phyloP scores from a whole-genome alignment of 2,329 filamentous ascomycete genomes.

The Diaporthe citri region DNA sequence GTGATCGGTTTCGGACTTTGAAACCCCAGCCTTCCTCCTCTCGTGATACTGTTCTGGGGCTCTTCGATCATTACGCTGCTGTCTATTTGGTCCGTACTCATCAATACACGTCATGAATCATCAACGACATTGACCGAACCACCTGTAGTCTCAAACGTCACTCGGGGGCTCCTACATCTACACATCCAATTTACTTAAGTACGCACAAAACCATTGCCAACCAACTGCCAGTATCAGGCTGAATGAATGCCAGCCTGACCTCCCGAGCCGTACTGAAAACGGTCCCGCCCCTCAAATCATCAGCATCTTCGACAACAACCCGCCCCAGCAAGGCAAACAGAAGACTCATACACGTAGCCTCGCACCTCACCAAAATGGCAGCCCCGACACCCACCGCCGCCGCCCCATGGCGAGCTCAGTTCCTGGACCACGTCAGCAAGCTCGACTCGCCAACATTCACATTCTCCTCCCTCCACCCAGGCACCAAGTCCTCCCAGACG shows the following conservation, averaged over 20 bases:
- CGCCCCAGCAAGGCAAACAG: conserved; percentile 11
- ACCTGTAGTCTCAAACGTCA: not conserved
- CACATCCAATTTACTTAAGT: not conserved
- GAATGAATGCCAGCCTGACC: conserved; percentile 26
- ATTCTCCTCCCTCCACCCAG: conserved; percentile 62
- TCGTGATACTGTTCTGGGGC: not conserved
- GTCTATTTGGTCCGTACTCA: not conserved
- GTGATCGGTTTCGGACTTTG: not conserved
- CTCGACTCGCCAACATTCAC: conserved; percentile 64
- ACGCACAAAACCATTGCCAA: not conserved
- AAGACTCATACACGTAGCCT: conserved; percentile 22
- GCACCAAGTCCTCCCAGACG: conserved; percentile 51
- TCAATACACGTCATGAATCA: conserved; percentile 24
- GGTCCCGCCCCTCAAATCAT: conserved; percentile 11
- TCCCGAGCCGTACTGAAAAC: conserved; percentile 30
- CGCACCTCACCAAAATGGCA: conserved; percentile 11
- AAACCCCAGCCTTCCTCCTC: not conserved
- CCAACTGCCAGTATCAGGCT: not conserved
- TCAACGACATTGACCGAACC: not conserved
- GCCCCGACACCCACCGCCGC: conserved; percentile 43
- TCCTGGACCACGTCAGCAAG: conserved; percentile 63
- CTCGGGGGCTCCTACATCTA: not conserved
- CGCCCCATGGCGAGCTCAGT: conserved; percentile 66
- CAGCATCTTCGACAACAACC: conserved; percentile 6
- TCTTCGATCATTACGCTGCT: not conserved